Conservation (phyloP, 345 rosid species). For the Eucalyptus sp. region DNA sequence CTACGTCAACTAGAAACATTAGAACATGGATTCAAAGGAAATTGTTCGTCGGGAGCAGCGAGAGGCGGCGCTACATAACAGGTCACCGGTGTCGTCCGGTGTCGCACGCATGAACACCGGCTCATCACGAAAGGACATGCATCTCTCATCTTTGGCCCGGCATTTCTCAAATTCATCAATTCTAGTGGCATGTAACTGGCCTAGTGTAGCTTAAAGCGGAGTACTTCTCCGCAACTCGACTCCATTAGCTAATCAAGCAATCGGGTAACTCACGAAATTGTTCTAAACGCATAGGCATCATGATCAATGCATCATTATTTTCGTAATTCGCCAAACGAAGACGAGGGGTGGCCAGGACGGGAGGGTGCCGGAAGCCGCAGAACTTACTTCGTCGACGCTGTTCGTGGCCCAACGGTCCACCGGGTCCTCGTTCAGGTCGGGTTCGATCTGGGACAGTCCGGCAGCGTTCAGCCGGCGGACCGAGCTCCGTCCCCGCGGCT, state of each 20-base stretch:
- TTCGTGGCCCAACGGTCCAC: conserved; percentile 58
- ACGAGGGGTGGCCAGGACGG: neutral
- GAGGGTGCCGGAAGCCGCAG: neutral
- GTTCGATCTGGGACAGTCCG: conserved; percentile 63
- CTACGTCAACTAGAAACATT: neutral
- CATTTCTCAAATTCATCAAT: neutral
- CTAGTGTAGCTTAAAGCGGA: neutral
- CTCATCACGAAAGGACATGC: neutral
- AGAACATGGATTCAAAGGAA: neutral
- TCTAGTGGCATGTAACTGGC: neutral
- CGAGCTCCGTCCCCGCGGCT: neutral
- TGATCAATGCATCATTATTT: neutral
- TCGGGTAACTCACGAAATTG: neutral
- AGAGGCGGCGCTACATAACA: neutral
- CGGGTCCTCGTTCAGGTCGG: conserved; percentile 85
- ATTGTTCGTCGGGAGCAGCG: neutral
- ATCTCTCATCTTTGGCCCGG: neutral
- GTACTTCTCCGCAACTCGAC: neutral
- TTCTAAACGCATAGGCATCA: too few species aligned
- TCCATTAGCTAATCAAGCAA: neutral
- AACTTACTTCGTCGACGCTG: conserved; percentile 39
- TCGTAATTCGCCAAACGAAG: neutral
- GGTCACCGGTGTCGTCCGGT: neutral
- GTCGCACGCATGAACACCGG: neutral
- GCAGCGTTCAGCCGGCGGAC: conserved; percentile 20